Evolutionary conservation across 306 rosid species (phyloP).

Genomic region (Cucumis melo): DNA sequence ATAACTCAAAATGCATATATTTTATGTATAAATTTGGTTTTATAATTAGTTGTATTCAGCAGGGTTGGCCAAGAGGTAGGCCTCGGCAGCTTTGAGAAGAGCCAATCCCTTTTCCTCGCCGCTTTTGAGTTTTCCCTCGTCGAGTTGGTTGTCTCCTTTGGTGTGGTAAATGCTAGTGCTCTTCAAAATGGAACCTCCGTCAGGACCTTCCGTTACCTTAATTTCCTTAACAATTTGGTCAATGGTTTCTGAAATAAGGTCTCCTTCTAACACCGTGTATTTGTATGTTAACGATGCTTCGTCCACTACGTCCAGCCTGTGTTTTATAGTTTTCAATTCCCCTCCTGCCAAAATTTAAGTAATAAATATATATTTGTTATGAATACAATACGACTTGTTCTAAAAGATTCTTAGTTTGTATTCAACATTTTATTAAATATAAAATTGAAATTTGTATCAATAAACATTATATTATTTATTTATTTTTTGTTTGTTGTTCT

Average conservation of each 20-base stretch:
- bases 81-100: conserved; percentile 33
- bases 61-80: conserved; percentile 25
- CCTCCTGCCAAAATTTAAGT: conserved; percentile 10
- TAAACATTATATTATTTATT: no score
- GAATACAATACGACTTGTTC: no score
- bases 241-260: conserved; percentile 11
- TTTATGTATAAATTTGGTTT: neutral
- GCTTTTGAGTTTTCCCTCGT: conserved; percentile 17
- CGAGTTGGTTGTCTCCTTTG: conserved; percentile 14
- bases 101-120: conserved; percentile 26
- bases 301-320: conserved; percentile 26
- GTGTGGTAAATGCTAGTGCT: conserved; percentile 20
- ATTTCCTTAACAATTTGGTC: conserved; percentile 28
- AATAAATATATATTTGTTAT: no score
- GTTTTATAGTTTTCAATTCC: conserved; percentile 17
- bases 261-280: conserved; percentile 32
- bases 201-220: conserved; percentile 13
- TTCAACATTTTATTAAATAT: no score
- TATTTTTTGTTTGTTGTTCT: no score
- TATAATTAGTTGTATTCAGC: conserved; percentile 10
- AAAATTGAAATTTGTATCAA: no score
- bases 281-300: conserved; percentile 14
- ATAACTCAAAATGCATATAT: no score
- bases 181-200: conserved; percentile 18
- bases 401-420: no score